Base-by-base conservation (phyloP, 1,139 yeast species). In the Hyphopichia fennica region DNA sequence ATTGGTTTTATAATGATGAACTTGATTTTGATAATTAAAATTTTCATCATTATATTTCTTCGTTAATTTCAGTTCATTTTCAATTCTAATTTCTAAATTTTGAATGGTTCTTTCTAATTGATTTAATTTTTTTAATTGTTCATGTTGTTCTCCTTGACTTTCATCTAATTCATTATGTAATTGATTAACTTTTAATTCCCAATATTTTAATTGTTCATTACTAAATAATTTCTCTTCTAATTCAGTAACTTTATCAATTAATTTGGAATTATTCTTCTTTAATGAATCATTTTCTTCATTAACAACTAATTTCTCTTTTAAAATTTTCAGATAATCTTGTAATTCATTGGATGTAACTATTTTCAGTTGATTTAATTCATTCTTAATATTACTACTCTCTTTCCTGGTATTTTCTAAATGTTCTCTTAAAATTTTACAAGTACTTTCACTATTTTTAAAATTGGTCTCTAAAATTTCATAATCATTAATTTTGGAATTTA, bases 31-130 rank as follows among this genome's bases (percentile, higher is more conserved):
- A 49, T 57, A 71, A 41, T 69, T 72, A 54, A 74, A 74, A 53
- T 72, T 74, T 49, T 73, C 79, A 51, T 72, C 77, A 48, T 73
- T 73, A 47, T 72, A 74, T 47, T 64, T 67, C 54, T 73, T 73
- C 38, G 69, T 59, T 37, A 71, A 62, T 40, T 56, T 62, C 4
- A 62, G 46, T 48, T 72, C 77, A 47, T 67, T 70, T 14, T 62
- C 69, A 18, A 60, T 58, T 31, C 70, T 60, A 17, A 68, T 66
- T 25, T 70, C 64, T 34, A 75, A 58, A 36, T 69, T 69, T 34
- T 67, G 63, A 20, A 68, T 53, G 19, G 60, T 58, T 46, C 71
- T 62, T 43, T 69, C 69, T 32, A 69, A 58, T 23, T 46, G 52
- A 41, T 63, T 62, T 33, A 69, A 61, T 6, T 48, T 49, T 49